These are phyloP conservation scores for Penicillium brevicompactum DNA, from an alignment of 2,329 filamentous ascomycete genomes.

Conservation along the genomic window DNA sequence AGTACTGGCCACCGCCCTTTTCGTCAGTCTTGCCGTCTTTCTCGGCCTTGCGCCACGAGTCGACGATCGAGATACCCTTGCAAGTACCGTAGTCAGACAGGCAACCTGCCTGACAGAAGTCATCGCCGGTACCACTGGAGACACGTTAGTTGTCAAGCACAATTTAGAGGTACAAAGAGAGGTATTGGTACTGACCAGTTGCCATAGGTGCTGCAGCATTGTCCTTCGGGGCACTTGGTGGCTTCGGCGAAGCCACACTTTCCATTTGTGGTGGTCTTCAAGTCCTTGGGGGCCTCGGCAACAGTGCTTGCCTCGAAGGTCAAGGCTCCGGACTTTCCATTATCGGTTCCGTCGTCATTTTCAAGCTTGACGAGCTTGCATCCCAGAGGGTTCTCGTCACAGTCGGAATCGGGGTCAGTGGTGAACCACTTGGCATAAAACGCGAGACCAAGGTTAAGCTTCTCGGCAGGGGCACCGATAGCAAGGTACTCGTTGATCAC, in stretches of 20 bases:
- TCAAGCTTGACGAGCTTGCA: constrained; percentile 64
- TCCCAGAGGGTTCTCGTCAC: constrained; percentile 53
- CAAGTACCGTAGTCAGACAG: constrained; percentile 43
- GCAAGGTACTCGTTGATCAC: constrained; percentile 62
- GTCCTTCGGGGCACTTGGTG: constrained; percentile 33
- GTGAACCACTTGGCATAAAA: constrained; percentile 72
- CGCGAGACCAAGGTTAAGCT: constrained; percentile 67
- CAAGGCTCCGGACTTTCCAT: constrained; percentile 53
- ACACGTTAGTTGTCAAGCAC: constrained; percentile 13
- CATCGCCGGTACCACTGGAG: constrained; percentile 33
- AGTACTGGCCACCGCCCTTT: constrained; percentile 65
- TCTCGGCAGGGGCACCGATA: constrained; percentile 56
- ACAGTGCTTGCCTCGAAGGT: constrained; percentile 51
- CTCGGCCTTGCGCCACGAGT: constrained; percentile 61
- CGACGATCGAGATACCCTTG: constrained; percentile 53
- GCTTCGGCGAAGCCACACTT: constrained; percentile 35
- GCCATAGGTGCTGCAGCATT: constrained; percentile 41
- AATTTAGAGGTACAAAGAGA: background rate
- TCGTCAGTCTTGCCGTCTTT: constrained; percentile 59
- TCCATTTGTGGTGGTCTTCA: constrained; percentile 31
- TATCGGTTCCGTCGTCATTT: constrained; percentile 61
- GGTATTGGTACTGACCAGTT: constrained; percentile 32
- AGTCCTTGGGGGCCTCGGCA: constrained; percentile 22
- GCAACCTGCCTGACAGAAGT: constrained; percentile 37
- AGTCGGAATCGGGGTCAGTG: constrained; percentile 53